Percentiles rank a stretch among this genome's conserved stretches.
Conservation (phyloP, 257 asterid genomes). For the Eucommia ulmoides region DNA sequence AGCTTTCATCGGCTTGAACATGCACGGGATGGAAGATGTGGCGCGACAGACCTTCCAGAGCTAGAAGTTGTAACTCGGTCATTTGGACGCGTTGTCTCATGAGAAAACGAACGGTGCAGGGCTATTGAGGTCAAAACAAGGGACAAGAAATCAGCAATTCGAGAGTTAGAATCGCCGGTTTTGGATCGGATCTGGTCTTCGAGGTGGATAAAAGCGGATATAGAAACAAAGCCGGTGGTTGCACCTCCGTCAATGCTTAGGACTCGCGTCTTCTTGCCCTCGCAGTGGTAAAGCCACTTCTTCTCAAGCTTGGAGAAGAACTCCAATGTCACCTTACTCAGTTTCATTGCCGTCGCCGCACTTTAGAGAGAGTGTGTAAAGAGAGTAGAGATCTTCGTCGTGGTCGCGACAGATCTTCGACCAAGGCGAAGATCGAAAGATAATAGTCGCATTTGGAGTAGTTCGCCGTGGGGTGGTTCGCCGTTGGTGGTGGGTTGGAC, state of each 20-base stretch:
- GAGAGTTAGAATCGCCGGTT: too few species aligned
- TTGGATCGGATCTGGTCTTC: too few species aligned
- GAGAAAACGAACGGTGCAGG: slow-evolving; percentile 94
- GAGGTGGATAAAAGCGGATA: too few species aligned
- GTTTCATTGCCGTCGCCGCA: not conserved
- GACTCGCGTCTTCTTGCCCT: not conserved
- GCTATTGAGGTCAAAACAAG: slow-evolving; percentile 73
- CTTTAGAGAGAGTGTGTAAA: not conserved
- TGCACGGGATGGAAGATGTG: slow-evolving; percentile 69
- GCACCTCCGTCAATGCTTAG: not conserved
- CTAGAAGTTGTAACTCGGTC: slow-evolving; percentile 77
- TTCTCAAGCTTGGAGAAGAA: not conserved
- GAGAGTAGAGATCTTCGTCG: too few species aligned
- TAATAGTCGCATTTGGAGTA: too few species aligned
- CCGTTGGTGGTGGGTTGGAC: too few species aligned
- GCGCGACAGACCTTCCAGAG: slow-evolving; percentile 94
- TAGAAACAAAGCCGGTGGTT: too few species aligned
- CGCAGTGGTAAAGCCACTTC: not conserved
- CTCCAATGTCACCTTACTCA: not conserved
- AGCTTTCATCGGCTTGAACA: slow-evolving; percentile 74
- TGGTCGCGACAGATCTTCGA: too few species aligned
- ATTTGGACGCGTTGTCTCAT: slow-evolving; percentile 80
- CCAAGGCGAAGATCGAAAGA: too few species aligned
- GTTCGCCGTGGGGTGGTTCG: too few species aligned
- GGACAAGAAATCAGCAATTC: too few species aligned